Percentiles rank a stretch among this genome's conserved stretches.
phyloP scores from a whole-genome alignment of 257 asterid species.

The Salvia miltiorrhiza region DNA sequence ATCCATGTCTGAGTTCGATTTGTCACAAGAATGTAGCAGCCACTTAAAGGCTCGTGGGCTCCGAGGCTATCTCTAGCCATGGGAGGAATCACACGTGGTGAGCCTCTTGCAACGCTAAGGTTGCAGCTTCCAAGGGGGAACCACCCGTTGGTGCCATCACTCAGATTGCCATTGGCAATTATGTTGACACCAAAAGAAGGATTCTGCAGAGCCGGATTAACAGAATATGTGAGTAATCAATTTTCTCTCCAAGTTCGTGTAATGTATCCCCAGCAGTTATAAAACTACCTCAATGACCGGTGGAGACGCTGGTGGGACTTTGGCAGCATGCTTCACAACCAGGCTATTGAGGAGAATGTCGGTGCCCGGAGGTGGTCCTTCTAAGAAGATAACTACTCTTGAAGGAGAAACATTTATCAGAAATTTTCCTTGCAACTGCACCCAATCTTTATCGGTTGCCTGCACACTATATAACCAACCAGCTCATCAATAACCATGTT shows the following conservation, averaged over 20 bases:
- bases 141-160: conserved; percentile 60
- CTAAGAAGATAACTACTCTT: conserved; percentile 54
- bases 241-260: neutral
- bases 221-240: neutral
- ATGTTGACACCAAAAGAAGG: conserved; percentile 59
- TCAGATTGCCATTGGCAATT: conserved; percentile 52
- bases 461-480: conserved; percentile 46
- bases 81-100: conserved; percentile 77
- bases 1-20: conserved; percentile 79
- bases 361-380: conserved; percentile 76
- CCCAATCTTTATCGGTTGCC: conserved; percentile 84
- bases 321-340: conserved; percentile 61
- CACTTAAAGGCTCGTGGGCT: conserved; percentile 59
- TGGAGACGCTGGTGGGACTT: conserved; percentile 59
- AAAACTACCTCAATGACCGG: conserved; percentile 61
- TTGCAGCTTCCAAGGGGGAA: conserved; percentile 75
- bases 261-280: no score
- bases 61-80: conserved; percentile 80
- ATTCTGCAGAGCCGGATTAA: conserved; percentile 33
- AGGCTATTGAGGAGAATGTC: conserved; percentile 62
- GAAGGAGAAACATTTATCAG: conserved; percentile 67
- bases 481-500: neutral
- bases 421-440: conserved; percentile 68
- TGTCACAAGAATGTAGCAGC: conserved; percentile 58
- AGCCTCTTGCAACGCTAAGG: conserved; percentile 53